These are phyloP conservation scores for Xylaria acuta DNA, from an alignment of 495 filamentous ascomycete species.

Conservation along the genomic window DNA sequence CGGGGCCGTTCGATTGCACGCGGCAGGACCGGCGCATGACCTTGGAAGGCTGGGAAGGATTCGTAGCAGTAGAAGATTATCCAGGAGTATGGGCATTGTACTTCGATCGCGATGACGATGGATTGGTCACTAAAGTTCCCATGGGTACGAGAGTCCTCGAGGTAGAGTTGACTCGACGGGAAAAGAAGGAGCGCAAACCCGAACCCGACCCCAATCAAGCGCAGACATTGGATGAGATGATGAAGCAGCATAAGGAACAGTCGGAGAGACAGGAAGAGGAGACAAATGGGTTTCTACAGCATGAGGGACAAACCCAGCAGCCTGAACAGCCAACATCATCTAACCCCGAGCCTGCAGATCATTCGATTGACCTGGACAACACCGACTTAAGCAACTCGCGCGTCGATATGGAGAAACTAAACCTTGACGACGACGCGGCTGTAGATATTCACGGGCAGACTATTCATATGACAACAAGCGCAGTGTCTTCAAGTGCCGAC, in stretches of 20 bases:
- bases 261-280: conserved; percentile 34
- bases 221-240: conserved; percentile 39
- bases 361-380: neutral
- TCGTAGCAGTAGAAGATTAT: conserved; percentile 50
- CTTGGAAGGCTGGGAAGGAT: conserved; percentile 56
- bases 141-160: conserved; percentile 43
- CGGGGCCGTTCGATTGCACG: conserved; percentile 64
- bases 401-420: conserved; percentile 31
- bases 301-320: neutral
- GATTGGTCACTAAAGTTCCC: conserved; percentile 45
- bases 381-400: too few species aligned
- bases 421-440: conserved; percentile 1
- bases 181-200: conserved; percentile 46
- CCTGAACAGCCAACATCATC: conserved; percentile 22
- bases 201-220: conserved; percentile 35
- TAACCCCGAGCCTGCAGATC: neutral
- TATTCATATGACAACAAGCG: neutral
- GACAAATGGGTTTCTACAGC: conserved; percentile 28
- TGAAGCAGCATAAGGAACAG: conserved; percentile 39
- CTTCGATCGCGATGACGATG: conserved; percentile 54
- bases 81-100: conserved; percentile 51
- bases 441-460: neutral
- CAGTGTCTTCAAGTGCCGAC: conserved; percentile 33
- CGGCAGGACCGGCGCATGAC: conserved; percentile 61
- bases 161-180: conserved; percentile 47